Evolutionary conservation across 2,329 filamentous ascomycete genomes (phyloP).

Genomic region (Cladosporium sp.): DNA sequence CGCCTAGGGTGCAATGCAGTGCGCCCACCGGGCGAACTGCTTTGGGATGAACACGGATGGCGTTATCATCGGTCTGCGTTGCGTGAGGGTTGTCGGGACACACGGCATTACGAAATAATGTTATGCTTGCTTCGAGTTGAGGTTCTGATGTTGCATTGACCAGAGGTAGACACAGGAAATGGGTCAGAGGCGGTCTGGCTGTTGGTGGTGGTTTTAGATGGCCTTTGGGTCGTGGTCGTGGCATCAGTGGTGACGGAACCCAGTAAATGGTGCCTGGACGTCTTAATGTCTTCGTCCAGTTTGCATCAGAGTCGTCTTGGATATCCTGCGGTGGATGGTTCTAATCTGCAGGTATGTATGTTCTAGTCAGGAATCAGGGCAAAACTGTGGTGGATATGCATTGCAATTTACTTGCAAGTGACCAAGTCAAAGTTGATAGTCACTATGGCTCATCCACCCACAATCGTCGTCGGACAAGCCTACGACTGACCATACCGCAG

Average conservation of each 20-base stretch:
- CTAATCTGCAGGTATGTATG: no score
- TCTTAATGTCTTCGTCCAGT: no score
- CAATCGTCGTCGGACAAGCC: no score
- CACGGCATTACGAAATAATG: constrained; percentile 59
- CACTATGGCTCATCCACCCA: no score
- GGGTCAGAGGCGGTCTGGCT: constrained; percentile 53
- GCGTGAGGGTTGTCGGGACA: background rate
- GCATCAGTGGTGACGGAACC: background rate
- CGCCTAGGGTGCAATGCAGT: constrained; percentile 79
- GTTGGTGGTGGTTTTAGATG: constrained; percentile 19
- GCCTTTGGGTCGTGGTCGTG: background rate
- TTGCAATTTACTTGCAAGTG: no score
- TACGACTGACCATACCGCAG: no score
- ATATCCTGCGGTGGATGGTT: no score
- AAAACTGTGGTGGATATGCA: no score
- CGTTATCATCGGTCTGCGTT: background rate
- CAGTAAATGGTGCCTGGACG: no score
- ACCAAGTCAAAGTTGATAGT: no score
- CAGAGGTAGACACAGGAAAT: constrained; percentile 74
- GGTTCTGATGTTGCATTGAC: constrained; percentile 56
- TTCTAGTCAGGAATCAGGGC: no score
- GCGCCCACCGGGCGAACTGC: constrained; percentile 75
- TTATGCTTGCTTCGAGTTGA: constrained; percentile 61
- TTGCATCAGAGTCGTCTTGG: no score
- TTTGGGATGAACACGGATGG: constrained; percentile 32